Base-by-base conservation (phyloP, 768 basidiomycete species). In the Tricholoma saponaceum region DNA sequence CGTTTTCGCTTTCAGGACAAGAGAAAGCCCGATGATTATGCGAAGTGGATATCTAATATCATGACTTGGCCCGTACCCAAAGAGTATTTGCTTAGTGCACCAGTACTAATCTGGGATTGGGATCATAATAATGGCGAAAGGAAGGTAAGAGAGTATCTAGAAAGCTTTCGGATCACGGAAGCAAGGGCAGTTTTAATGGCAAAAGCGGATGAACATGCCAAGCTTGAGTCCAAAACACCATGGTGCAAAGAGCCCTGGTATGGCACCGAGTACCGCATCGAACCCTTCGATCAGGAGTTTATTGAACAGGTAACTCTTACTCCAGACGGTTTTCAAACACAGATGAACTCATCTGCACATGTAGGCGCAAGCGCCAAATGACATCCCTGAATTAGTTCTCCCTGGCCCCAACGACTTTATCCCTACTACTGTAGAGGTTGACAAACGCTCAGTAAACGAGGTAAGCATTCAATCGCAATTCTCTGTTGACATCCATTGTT, bases 161-260 rank as follows among this genome's bases (percentile, higher is more conserved):
- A 87, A 41, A 64, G 68, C 13, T 77, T 94, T 52, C 76, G 71
- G 20, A 75, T 89, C 51, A 72, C 80, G 53, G 78, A 83, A 58
- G 82, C 86, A 49, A 78, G 91, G 20, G 83, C 87, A 20, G 84
- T 90, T 23, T 70, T 99, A 39, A 92, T 92, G 82, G 87, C 87
- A n/a, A 84, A 84, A 68, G 83, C 80, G 43, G 82, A 85, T 59
- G 87, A 86, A 39, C 74, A 89, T 54, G 69, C 72, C 23, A 83
- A 79, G 57, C 58, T 81, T 28, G 74, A 75, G 13, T 67, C 77
- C 16, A 70, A 73, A 35, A 63, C 71, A 9, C 57, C 65, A 13
- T 94, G 92, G 92, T 66, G 81, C 61, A 83, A 80, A 44, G 97
- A 98, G 72, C 86, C 88, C 43, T 94, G 93, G 85, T 99, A 99